These are phyloP conservation scores for Arthrobotrys megalospora DNA, from an alignment of 2,329 filamentous ascomycete genomes.

Conservation along the genomic window DNA sequence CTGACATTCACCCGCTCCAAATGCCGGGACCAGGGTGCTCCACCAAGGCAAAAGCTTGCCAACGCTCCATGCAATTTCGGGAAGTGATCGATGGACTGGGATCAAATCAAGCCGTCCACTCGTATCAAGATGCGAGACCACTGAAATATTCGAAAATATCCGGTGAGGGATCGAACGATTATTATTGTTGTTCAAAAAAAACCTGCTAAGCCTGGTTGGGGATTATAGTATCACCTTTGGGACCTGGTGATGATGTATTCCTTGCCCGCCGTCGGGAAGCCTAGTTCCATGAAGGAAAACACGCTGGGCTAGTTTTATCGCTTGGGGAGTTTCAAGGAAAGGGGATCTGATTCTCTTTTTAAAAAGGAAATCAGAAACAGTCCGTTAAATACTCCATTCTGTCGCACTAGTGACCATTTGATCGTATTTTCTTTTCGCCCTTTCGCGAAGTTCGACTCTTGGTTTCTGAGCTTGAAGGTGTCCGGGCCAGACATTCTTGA, in stretches of 20 bases:
- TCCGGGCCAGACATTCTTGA: background rate
- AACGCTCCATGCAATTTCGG: constrained; percentile 31
- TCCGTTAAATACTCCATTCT: constrained; percentile 20
- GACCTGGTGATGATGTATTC: no score
- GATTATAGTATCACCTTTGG: background rate
- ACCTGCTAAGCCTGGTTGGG: background rate
- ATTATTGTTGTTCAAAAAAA: background rate
- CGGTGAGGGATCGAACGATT: background rate
- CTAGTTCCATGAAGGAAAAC: no score
- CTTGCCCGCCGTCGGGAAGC: no score
- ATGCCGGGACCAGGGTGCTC: constrained; percentile 20
- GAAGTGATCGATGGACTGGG: constrained; percentile 3
- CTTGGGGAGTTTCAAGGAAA: constrained; percentile 8
- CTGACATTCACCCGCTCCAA: constrained; percentile 10
- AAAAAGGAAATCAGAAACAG: background rate
- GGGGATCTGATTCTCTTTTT: background rate
- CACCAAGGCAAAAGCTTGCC: constrained; percentile 11
- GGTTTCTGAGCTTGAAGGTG: background rate
- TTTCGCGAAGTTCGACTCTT: background rate
- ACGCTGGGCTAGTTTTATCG: no score
- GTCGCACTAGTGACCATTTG: constrained; percentile 5
- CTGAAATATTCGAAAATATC: background rate
- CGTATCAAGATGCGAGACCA: constrained; percentile 16
- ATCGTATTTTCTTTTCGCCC: constrained; percentile 6
- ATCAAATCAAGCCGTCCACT: constrained; percentile 20